These are phyloP conservation scores for Cinnamomum micranthum DNA, from an alignment of 164 flowering plant genomes.

Conservation along the genomic window DNA sequence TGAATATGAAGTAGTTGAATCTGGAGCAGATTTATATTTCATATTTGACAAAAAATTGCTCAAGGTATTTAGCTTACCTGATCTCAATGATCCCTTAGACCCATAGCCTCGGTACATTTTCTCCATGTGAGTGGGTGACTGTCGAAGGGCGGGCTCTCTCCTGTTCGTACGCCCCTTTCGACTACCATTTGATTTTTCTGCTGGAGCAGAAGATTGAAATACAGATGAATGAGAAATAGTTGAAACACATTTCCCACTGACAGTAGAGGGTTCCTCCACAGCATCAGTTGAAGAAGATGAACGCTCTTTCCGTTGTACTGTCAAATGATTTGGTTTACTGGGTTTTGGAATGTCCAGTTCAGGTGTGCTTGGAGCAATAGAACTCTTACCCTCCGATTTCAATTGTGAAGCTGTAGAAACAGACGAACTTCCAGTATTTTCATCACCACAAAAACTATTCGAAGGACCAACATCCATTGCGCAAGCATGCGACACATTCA, in stretches of 20 bases:
- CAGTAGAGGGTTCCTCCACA: constrained; percentile 37
- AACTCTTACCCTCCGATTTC: constrained; percentile 32
- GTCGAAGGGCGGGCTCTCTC: constrained; percentile 70
- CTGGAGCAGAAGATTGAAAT: constrained; percentile 11
- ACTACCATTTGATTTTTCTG: constrained; percentile 42
- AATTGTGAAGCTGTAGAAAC: constrained; percentile 27
- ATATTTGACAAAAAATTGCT: constrained; percentile 63
- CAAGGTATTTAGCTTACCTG: constrained; percentile 53
- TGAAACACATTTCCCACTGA: constrained; percentile 20
- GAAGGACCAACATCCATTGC: constrained; percentile 72
- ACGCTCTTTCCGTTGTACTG: constrained; percentile 40
- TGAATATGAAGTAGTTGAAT: constrained; percentile 37
- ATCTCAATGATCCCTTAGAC: constrained; percentile 54
- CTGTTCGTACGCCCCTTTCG: constrained; percentile 55
- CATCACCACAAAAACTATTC: constrained; percentile 36
- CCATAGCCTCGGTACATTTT: constrained; percentile 61
- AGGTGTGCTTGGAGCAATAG: constrained; percentile 5
- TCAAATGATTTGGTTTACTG: constrained; percentile 32
- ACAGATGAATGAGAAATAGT: constrained; percentile 29
- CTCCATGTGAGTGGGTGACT: constrained; percentile 70
- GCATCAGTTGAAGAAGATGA: constrained; percentile 23
- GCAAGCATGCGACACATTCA: constrained; percentile 94
- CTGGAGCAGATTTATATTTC: constrained; percentile 60
- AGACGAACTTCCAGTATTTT: constrained; percentile 32
- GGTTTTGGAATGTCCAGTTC: constrained; percentile 35